A percentile compares a stretch with the other conserved stretches of the same genome.
These are phyloP conservation scores for Circinella minor DNA, from an alignment of 371 early-diverging fungal genomes.

Conservation along the genomic window DNA sequence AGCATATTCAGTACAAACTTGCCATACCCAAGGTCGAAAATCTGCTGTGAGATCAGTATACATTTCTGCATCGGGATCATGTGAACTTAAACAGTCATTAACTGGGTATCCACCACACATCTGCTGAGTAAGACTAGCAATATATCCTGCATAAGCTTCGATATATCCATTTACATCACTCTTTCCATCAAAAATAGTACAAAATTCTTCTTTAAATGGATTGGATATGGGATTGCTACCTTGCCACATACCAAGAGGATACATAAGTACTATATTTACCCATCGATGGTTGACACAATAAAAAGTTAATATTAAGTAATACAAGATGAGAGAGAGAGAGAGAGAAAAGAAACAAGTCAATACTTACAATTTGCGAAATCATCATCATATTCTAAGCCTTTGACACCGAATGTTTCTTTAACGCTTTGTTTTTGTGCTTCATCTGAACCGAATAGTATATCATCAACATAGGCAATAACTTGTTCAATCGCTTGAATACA, in stretches of 20 bases:
- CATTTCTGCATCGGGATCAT: conserved; percentile 31
- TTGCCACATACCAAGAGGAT: conserved; percentile 43
- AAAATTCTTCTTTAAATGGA: conserved; percentile 40
- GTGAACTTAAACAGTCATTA: conserved; percentile 44
- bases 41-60: conserved; percentile 31
- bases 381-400: conserved; percentile 48
- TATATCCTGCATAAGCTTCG: conserved; percentile 33
- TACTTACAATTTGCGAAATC: conserved; percentile 61
- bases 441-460: conserved; percentile 50
- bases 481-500: conserved; percentile 49
- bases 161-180: conserved; percentile 24
- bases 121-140: conserved; percentile 17
- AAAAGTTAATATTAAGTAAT: neutral
- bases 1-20: conserved; percentile 70
- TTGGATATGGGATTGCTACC: conserved; percentile 36
- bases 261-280: conserved; percentile 28
- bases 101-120: conserved; percentile 24
- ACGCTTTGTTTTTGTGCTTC: conserved; percentile 36
- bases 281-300: conserved; percentile 7
- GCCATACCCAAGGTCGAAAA: conserved; percentile 65
- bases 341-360: conserved; percentile 10
- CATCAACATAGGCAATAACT: conserved; percentile 54
- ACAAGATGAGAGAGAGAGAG: conserved; percentile 10
- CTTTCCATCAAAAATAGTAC: conserved; percentile 30
- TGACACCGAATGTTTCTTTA: conserved; percentile 55